Percentiles rank a stretch among this genome's conserved stretches.
Conservation (phyloP, 2,329 filamentous ascomycete species). For the Diaporthe sp. region DNA sequence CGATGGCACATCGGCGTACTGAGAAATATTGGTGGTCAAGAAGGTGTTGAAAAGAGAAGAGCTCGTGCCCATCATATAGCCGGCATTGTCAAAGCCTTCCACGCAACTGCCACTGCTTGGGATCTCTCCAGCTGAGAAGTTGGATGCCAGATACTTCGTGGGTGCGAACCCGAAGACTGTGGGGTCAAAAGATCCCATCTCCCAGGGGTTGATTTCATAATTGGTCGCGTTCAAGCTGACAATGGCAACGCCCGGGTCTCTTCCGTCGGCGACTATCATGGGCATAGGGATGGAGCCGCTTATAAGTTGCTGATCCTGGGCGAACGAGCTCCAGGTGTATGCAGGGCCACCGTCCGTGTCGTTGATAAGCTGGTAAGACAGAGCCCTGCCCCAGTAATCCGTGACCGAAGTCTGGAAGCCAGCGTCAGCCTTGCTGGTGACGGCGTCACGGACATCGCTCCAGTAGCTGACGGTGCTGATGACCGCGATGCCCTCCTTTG, state of each 20-base stretch:
- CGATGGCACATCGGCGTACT: constrained; percentile 58
- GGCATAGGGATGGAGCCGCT: constrained; percentile 62
- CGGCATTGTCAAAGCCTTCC: constrained; percentile 84
- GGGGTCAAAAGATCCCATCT: constrained; percentile 75
- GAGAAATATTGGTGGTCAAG: constrained; percentile 73
- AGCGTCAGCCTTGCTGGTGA: constrained; percentile 72
- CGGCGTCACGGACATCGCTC: constrained; percentile 68
- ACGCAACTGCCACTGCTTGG: constrained; percentile 73
- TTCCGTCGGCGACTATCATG: constrained; percentile 64
- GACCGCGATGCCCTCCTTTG: constrained; percentile 47
- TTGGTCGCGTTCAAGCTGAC: constrained; percentile 70
- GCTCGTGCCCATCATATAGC: constrained; percentile 88
- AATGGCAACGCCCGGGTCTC: constrained; percentile 59
- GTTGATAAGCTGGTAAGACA: constrained; percentile 90
- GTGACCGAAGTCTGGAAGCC: constrained; percentile 81
- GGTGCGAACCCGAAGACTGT: constrained; percentile 72
- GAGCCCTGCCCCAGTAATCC: constrained; percentile 89
- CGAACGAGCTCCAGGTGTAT: constrained; percentile 84
- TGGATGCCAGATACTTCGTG: constrained; percentile 72
- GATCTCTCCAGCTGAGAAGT: constrained; percentile 69
- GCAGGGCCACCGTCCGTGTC: constrained; percentile 79
- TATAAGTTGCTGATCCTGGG: constrained; percentile 58
- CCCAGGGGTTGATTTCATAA: constrained; percentile 76
- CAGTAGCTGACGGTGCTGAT: constrained; percentile 67
- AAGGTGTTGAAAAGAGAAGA: constrained; percentile 88